Base-by-base conservation (phyloP, 2,329 filamentous ascomycete species). In the Chaetomium strumarium region DNA sequence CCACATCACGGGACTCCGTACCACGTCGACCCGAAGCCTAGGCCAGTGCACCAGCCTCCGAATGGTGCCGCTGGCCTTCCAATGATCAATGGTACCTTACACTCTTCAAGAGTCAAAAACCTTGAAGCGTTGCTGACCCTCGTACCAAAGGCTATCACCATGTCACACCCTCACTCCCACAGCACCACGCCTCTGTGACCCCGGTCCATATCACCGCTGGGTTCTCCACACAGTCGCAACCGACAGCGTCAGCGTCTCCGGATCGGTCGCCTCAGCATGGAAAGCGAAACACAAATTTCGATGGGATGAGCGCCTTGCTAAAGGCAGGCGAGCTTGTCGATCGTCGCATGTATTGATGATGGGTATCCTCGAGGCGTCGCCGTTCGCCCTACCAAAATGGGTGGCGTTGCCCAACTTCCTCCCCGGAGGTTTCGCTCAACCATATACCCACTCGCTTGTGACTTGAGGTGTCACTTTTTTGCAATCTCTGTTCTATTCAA, bases 251-350 rank as follows among this genome's bases (percentile, higher is more conserved):
- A 33, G 39, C 53, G 0, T 29, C 48, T 31, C 5, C 39, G 13
- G 12, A 6, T 33, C 44, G 48, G 42, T 34, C 43, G n/a, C 24
- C 60, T 11, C 55, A 53, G 7, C 60, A 42, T 5, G 46, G 60
- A 14, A 66, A 67, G 14, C 64, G 60, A 2, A 67, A 68, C 4
- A 58, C 57, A 5, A 63, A 66, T 3, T 66, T 83, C 17, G 80
- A 84, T 55, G 80, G 80, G 2, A 79, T 84, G 67, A 80, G 72
- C 54, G 80, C 80, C 7, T 67, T 84, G 11, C 64, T 84, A 1
- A 73, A 72, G 55, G 81, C 81, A 10, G 79, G 80, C 31, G 80
- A 83, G 59, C 78, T 84, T 55, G 77, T 83, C 37, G 76, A 77
- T 52, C 72, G 74, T 39, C 68, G 72, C 47, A 57, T 56, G 10